Evolutionary conservation across 805 yeast species (phyloP).

Genomic region (Tanozyma kutaoensis): DNA sequence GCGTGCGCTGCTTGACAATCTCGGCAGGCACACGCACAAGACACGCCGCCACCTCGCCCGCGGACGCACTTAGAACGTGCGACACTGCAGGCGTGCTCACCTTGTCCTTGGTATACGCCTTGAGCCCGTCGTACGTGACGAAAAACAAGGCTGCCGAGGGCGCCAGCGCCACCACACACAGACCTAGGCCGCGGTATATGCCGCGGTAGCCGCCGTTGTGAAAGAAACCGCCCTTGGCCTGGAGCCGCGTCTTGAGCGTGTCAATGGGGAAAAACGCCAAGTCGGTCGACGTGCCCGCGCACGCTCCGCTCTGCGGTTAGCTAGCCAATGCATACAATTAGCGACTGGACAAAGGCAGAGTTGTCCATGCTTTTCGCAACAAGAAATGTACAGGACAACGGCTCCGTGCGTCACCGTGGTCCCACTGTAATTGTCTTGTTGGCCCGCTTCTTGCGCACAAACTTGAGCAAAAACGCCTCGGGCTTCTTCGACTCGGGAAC

Average conservation of each 20-base stretch:
- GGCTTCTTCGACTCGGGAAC: conserved; percentile 23
- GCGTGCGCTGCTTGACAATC: conserved; percentile 90
- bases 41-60: conserved; percentile 92
- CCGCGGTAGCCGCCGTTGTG: conserved; percentile 89
- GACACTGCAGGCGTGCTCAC: conserved; percentile 20
- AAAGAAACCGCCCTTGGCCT: conserved; percentile 92
- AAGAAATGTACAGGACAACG: conserved; percentile 1
- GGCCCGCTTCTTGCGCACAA: conserved; percentile 21
- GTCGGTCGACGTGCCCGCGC: conserved; percentile 95
- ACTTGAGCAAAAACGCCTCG: conserved; percentile 23
- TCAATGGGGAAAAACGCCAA: conserved; percentile 92
- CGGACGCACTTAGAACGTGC: conserved; percentile 81
- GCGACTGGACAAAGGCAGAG: conserved; percentile 14
- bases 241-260: conserved; percentile 85
- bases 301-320: conserved; percentile 90
- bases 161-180: conserved; percentile 89
- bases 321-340: conserved; percentile 18
- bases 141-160: conserved; percentile 44
- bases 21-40: conserved; percentile 93
- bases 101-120: conserved; percentile 25
- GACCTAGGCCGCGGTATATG: conserved; percentile 83
- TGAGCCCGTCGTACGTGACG: conserved; percentile 72
- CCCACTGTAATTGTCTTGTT: conserved; percentile 7
- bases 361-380: conserved; percentile 17
- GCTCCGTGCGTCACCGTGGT: neutral